Conservation (phyloP, 495 filamentous ascomycete genomes). For the Amorphotheca resinae region DNA sequence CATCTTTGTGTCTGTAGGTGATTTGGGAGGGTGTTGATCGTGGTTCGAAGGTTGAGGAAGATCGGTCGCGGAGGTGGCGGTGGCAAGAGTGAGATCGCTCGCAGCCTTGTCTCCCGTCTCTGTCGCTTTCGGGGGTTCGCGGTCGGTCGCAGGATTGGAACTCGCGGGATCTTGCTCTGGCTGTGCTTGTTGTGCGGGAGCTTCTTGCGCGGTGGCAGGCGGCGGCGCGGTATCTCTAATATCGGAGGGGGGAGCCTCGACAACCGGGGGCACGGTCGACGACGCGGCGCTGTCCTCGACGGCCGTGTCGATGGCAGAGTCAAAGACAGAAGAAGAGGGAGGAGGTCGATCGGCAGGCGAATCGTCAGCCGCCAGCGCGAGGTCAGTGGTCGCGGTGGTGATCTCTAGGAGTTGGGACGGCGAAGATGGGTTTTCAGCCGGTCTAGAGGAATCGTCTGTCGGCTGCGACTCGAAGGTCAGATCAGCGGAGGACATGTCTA, state of each 20-base stretch:
- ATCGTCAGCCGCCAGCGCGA: neutral
- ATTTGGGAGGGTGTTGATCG: neutral
- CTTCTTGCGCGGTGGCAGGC: neutral
- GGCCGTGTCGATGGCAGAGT: slow-evolving; percentile 9
- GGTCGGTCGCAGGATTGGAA: neutral
- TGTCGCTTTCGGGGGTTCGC: neutral
- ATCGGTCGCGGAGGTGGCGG: neutral
- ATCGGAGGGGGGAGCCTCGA: slow-evolving; percentile 19
- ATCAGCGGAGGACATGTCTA: slow-evolving; percentile 4
- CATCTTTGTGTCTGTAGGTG: neutral
- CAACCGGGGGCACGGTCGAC: slow-evolving; percentile 13
- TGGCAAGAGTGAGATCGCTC: neutral
- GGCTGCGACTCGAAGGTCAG: slow-evolving; percentile 15
- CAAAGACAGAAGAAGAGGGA: neutral
- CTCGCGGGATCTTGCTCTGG: neutral
- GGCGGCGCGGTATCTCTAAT: slow-evolving; percentile 7
- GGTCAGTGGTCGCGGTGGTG: slow-evolving; percentile 12
- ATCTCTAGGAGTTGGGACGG: slow-evolving; percentile 10
- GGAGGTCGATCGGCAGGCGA: neutral
- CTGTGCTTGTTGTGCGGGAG: neutral
- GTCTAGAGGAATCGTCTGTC: slow-evolving; percentile 7
- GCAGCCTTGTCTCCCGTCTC: no score
- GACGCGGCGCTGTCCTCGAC: slow-evolving; percentile 12
- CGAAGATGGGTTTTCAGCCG: slow-evolving; percentile 6
- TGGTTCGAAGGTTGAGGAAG: neutral